Evolutionary conservation across 2,329 filamentous ascomycete species (phyloP), one percentile per base, ranked within the genome.

Genomic region (Teratosphaeria viscida): DNA sequence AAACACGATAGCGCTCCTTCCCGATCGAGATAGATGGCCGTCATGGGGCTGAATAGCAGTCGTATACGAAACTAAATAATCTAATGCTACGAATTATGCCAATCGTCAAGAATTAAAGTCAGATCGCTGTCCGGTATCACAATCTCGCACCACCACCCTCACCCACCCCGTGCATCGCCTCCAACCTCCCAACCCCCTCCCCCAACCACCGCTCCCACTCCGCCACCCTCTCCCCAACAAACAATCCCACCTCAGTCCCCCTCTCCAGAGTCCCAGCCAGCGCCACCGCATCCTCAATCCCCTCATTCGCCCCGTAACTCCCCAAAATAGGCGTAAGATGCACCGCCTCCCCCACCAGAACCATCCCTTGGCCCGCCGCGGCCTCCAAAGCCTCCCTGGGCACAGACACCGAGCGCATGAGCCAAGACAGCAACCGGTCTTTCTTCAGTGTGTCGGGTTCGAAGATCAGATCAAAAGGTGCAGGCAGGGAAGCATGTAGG

Each of bases 301-400:
- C 74, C 6, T 63, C 64, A 62, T 77, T 77, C 6, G 74, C 76
- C 5, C 63, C 67, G 10, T 72, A 62, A 4, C 75, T 73, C 5
- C 76, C 75, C 3, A 77, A 61, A 29, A 77, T 75, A 0, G 74
- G 74, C 57, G 72, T 66, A 1, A 73, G 71, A 61, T 77, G 75
- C 2, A 68, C 68, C 7, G 76, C 69, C 61, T 77, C 76, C 8
- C 76, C 76, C 4, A 76, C 56, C n/a, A 75, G 57, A 3, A 72
- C 60, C 4, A 73, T 62, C 23, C 68, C 66, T 14, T 65, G 62
- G 8, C 64, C 62, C 1, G 66, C 66, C 0, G 71, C 57, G 5
- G 62, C 55, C 23, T 67, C 57, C 6, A 74, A 61, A 0, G 71
- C 64, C 16, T 56, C 19, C 7, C 61, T 56, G 0, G 64, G 49